phyloP scores from a whole-genome alignment of 495 filamentous ascomycete genomes.

The Antarctomyces pellizariae region DNA sequence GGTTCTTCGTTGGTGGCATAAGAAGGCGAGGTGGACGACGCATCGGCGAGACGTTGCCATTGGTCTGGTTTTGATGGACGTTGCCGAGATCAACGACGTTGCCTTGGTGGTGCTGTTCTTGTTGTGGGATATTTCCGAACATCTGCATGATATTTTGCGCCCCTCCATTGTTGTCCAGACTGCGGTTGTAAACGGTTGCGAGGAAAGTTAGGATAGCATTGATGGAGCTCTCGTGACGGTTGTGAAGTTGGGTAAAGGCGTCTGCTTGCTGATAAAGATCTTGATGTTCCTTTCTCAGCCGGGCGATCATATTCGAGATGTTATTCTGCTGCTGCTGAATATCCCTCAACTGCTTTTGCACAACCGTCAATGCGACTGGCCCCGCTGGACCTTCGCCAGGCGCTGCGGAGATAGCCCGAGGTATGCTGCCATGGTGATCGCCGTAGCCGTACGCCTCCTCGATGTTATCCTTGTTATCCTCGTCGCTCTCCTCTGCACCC shows the following conservation, averaged over 20 bases:
- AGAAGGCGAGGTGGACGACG: conserved; percentile 11
- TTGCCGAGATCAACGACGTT: conserved; percentile 49
- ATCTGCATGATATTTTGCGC: conserved; percentile 46
- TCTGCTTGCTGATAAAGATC: conserved; percentile 75
- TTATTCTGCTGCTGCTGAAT: conserved; percentile 66
- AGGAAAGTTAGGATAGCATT: conserved; percentile 94
- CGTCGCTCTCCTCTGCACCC: conserved; percentile 45
- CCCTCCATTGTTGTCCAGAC: conserved; percentile 31
- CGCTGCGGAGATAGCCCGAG: conserved; percentile 10
- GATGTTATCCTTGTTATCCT: conserved; percentile 29
- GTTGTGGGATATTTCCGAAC: conserved; percentile 38
- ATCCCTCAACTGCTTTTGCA: conserved; percentile 56
- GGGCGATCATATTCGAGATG: conserved; percentile 57
- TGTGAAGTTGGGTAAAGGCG: conserved; percentile 76
- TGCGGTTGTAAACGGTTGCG: conserved; percentile 79
- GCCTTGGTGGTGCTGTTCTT: conserved; percentile 32
- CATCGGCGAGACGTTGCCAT: conserved; percentile 16
- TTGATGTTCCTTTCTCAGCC: conserved; percentile 63
- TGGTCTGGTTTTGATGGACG: conserved; percentile 19
- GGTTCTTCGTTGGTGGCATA: conserved; percentile 8
- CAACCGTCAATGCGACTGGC: conserved; percentile 52
- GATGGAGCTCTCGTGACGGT: conserved; percentile 91
- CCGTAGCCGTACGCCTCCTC: conserved; percentile 13
- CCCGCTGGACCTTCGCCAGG: conserved; percentile 29
- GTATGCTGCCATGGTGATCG: conserved; percentile 2